phyloP scores from a whole-genome alignment of 1,284 basidiomycete genomes.

The Apiotrichum montevideense region DNA sequence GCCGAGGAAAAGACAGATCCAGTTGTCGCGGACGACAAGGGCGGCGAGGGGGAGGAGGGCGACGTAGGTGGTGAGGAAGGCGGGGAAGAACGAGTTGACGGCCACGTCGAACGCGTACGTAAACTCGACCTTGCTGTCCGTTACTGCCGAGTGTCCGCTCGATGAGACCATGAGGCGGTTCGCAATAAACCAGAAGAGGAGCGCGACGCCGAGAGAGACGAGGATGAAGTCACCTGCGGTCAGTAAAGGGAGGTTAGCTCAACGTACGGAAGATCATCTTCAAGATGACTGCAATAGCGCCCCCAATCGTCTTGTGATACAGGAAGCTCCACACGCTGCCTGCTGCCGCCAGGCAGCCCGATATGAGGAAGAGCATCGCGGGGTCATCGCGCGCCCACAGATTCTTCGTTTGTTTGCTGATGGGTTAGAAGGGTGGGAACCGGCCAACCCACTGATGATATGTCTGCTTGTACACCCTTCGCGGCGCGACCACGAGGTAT shows the following conservation, averaged over 20 bases:
- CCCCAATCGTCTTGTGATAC: constrained; percentile 59
- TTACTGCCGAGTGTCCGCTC: constrained; percentile 55
- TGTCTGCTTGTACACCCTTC: constrained; percentile 64
- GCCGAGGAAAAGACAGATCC: constrained; percentile 86
- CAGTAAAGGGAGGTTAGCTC: neutral
- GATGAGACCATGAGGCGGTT: constrained; percentile 67
- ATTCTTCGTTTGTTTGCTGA: constrained; percentile 85
- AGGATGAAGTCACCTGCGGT: constrained; percentile 65
- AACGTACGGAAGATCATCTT: constrained; percentile 66
- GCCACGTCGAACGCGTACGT: constrained; percentile 92
- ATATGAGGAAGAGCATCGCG: constrained; percentile 78
- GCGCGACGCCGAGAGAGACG: constrained; percentile 65
- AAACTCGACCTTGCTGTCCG: constrained; percentile 75
- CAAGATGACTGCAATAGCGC: constrained; percentile 60
- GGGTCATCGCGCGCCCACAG: constrained; percentile 95
- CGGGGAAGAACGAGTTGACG: constrained; percentile 88
- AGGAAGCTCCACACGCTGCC: constrained; percentile 78
- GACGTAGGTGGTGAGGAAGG: constrained; percentile 79
- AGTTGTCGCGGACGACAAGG: constrained; percentile 72
- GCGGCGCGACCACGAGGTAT: constrained; percentile 81
- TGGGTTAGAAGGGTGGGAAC: neutral
- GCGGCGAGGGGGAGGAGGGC: constrained; percentile 77
- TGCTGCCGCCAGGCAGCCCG: constrained; percentile 62
- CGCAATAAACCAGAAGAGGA: constrained; percentile 71
- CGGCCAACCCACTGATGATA: constrained; percentile 37